Percentiles rank a stretch among this genome's conserved stretches.
Evolutionary conservation across 2,329 filamentous ascomycete genomes (phyloP).

Genomic region (Trichoderma sp.): DNA sequence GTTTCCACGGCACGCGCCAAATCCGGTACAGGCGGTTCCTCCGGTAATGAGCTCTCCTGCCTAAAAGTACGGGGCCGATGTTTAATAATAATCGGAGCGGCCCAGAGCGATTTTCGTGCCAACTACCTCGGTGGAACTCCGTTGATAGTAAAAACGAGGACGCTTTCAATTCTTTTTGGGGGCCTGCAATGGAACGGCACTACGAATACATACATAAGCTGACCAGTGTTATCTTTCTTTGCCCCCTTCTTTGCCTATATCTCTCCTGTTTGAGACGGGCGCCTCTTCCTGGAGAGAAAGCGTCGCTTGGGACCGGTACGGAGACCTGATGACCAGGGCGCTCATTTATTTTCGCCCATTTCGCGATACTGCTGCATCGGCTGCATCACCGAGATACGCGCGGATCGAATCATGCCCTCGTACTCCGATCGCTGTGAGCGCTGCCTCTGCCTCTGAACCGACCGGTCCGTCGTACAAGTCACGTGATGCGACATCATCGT

Average conservation of each 20-base stretch:
- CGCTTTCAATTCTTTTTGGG: not conserved
- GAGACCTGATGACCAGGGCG: not conserved
- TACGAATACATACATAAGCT: slow-evolving; percentile 22
- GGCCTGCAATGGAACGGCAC: not conserved
- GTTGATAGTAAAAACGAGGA: not conserved
- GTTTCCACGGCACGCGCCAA: slow-evolving; percentile 6
- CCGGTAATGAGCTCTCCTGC: slow-evolving; percentile 24
- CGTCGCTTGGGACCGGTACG: not conserved
- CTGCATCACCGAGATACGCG: not conserved
- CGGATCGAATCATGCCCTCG: not conserved
- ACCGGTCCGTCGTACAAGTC: not conserved
- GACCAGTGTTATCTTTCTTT: not conserved
- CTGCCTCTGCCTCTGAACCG: not conserved
- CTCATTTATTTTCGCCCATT: not conserved
- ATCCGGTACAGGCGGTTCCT: slow-evolving; percentile 17
- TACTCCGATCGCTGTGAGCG: not conserved
- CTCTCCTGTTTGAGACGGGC: not conserved
- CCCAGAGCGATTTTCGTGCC: slow-evolving; percentile 16
- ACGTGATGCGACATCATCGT: slow-evolving; percentile 1
- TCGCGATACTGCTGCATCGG: not conserved
- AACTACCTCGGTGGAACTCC: slow-evolving; percentile 11
- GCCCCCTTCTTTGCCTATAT: not conserved
- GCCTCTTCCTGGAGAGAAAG: not conserved
- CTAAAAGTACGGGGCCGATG: slow-evolving; percentile 15
- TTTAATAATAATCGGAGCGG: slow-evolving; percentile 10